Evolutionary conservation across 1,284 basidiomycete genomes (phyloP), one percentile per base, ranked within the genome.

Genomic region (Coniferiporia sulphurascens): DNA sequence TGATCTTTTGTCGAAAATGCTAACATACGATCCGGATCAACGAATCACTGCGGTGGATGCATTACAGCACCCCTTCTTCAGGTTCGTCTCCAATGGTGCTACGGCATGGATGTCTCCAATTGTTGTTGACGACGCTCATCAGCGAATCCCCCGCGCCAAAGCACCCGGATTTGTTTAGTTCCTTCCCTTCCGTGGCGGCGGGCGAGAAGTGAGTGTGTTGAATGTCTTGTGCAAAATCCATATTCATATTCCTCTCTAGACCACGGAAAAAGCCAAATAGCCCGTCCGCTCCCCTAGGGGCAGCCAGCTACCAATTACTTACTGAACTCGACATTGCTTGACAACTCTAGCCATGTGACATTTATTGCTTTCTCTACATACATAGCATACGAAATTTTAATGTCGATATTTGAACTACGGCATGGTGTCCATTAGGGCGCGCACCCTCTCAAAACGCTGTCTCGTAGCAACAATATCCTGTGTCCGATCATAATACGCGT

Each of bases 161-260:
- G 68, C 96, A 99, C 72, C 93, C 95, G n/a, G 95, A 98, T 69
- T 77, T 96, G 56, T 99, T 99, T 73, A 86, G 92, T 1, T 96
- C 93, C 1, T 99, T 99, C 73, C 97, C 97, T 15, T 95, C 92
- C 45, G 84, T 90, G 19, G 97, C 97, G n/a, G 94, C 94, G 2
- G 97, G 97, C 21, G 97, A 99, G 75, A 92, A 87, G 93, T 94
- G 67, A 60, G 87, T 79, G 3, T 48, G 17, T 52, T 15, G 38
- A 41, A n/a, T 21, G 21, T 19, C 7, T 36, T 21, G 2, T 22
- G 17, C 34, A 27, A 22, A 27, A 22, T 10, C 22, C 36, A 4
- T 50, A n/a, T 35, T 2, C 12, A 41, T 41, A 55, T 36, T 50
- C 43, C 38, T 19, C 48, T 44, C 44, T 50, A 35, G 52, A 61